Base-by-base conservation (phyloP, 768 basidiomycete genomes). In the Chalciporus pseudorubinellus region DNA sequence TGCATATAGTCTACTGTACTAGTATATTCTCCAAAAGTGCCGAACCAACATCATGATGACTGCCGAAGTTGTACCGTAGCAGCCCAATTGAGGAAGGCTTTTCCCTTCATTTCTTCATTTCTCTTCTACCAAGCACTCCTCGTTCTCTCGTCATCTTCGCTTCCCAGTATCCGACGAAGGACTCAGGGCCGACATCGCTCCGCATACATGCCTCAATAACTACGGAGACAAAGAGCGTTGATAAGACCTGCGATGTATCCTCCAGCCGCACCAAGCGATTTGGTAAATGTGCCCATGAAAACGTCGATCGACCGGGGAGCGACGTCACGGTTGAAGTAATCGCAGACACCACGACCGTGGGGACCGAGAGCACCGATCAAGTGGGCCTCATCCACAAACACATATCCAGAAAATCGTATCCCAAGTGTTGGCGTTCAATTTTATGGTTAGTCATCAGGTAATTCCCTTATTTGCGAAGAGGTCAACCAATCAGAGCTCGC, bases 211-310 rank as follows among this genome's bases (percentile, higher is more conserved):
- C 88, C 85, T 0, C 91, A 82, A 66, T 95, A 85, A 2, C 89
- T 89, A 41, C 82, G 79, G 20, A 93, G 62, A 13, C 95, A 89
- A 8, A 99, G 78, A 6, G 84, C 77, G 58, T 92, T 85, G 57
- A 98, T 87, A 53, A 95, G 74, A 7, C 94, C 95, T 4, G 95
- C 80, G 54, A 99, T 86, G 72, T 98, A 98, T 3, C 97, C 95
- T 41, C 95, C 95, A 0, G 94, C 88, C 1, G 93, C 89, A 48
- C 92, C 92, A 62, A 95, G 94, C 0, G 90, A 92, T 69, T 92
- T 92, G 21, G 95, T 99, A 70, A 99, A 97, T 0, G 97, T 99
- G 44, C 97, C 97, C 97, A 99, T 99, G 55, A 97, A 82, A 55
- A 99, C 79, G 64, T 99, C 97, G 56, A 98, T 79, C 9, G 77